Evolutionary conservation across 1,284 basidiomycete genomes (phyloP), one percentile per base, ranked within the genome.

Genomic region (Veloporphyrellus conicus): DNA sequence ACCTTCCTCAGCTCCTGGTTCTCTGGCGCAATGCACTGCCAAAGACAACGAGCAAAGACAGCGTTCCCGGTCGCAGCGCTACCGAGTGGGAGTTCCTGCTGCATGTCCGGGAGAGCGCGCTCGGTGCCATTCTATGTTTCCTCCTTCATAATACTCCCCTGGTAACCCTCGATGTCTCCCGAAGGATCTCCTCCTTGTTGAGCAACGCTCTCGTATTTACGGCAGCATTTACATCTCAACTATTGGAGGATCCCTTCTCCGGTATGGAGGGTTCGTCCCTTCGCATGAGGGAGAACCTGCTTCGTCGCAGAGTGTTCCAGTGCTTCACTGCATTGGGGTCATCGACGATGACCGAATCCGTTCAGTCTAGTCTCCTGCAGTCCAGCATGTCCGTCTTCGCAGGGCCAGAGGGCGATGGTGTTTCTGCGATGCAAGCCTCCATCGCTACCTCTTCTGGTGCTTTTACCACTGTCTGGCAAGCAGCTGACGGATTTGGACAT

Each of bases 1-100:
- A 98, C 66, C 77, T 98, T 1, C 87, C 93, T 0, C 93, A 97
- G 60, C 75, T 99, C 7, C 78, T 99, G 22, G 90, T 95, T 0
- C 78, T 99, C 2, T 99, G 96, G 96, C 77, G 95, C 29, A 99
- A 99, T 59, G 93, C 96, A 2, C 75, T 99, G 0, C 93, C 95
- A 1, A 98, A 98, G 68, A 88, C 92, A 0, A 91, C 91, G 0
- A 87, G 78, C 57, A 95, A 95, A 67, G 95, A 97, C 59, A 74
- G 78, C 0, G 69, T 74, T 1, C 68, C 79, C 0, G 81, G 83
- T 15, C 76, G 92, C 18, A 82, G 82, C 28, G 72, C 81, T 18
- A 72, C 78, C 0, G 96, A 98, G 61, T 98, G 94, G 93, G 77
- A 78, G 45, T 99, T 98, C 70, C 72, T 99, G 8, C 71, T 99